phyloP scores from a whole-genome alignment of 1,284 basidiomycete species.

The Coniophora puteana region DNA sequence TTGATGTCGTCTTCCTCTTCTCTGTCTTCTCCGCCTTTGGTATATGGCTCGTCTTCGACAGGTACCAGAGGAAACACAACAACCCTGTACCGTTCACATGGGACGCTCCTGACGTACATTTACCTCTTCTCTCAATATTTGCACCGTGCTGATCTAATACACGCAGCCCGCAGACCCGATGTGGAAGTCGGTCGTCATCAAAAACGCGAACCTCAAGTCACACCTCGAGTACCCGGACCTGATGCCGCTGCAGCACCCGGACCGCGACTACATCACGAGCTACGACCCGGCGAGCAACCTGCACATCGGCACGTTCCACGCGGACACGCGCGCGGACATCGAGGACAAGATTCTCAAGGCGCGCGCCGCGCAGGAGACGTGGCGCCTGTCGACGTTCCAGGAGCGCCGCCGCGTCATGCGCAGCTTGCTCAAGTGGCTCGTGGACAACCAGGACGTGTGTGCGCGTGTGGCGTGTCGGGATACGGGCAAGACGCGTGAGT shows the following conservation, averaged over 20 bases:
- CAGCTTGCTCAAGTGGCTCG: slow-evolving; percentile 87
- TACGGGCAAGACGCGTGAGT: slow-evolving; percentile 92
- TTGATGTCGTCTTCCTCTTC: slow-evolving; percentile 54
- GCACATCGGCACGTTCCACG: slow-evolving; percentile 67
- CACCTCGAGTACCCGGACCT: slow-evolving; percentile 59
- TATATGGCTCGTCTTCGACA: slow-evolving; percentile 70
- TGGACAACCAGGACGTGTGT: slow-evolving; percentile 83
- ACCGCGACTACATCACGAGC: slow-evolving; percentile 74
- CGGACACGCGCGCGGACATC: slow-evolving; percentile 70
- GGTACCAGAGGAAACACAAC: slow-evolving; percentile 70
- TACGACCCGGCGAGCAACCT: slow-evolving; percentile 89
- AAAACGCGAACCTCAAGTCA: slow-evolving; percentile 55
- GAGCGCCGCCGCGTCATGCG: slow-evolving; percentile 79
- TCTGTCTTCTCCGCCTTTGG: slow-evolving; percentile 67
- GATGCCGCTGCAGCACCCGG: slow-evolving; percentile 44
- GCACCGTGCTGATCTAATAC: slow-evolving; percentile 9
- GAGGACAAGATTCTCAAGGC: slow-evolving; percentile 67
- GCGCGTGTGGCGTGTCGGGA: slow-evolving; percentile 91
- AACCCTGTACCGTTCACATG: slow-evolving; percentile 64
- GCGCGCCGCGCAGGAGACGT: slow-evolving; percentile 62
- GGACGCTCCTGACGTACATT: slow-evolving; percentile 54
- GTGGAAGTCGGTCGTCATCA: slow-evolving; percentile 53
- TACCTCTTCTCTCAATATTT: slow-evolving; percentile 1
- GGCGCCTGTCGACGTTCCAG: slow-evolving; percentile 72
- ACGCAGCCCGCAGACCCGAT: slow-evolving; percentile 49